Conservation (phyloP, 2,329 filamentous ascomycete genomes). For the Alternaria metachromatica region DNA sequence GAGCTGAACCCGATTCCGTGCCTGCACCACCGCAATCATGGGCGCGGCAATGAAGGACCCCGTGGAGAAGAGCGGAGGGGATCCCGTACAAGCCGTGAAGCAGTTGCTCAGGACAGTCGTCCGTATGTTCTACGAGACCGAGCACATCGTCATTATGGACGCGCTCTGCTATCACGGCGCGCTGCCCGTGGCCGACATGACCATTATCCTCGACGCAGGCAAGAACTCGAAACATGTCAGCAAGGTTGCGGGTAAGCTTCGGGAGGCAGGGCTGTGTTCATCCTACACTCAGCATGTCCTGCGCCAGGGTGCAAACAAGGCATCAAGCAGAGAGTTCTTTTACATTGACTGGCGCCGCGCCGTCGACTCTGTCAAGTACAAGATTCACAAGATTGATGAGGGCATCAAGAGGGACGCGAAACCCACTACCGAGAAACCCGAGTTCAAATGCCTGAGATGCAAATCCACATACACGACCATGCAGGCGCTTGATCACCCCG, state of each 20-base stretch:
- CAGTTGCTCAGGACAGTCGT: conserved; percentile 85
- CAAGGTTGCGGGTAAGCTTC: conserved; percentile 83
- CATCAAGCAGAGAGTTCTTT: conserved; percentile 90
- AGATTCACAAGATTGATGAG: conserved; percentile 85
- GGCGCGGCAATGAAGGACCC: conserved; percentile 45
- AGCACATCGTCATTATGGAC: conserved; percentile 82
- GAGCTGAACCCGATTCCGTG: not conserved
- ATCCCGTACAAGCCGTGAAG: conserved; percentile 70
- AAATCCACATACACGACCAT: conserved; percentile 86
- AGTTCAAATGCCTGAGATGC: conserved; percentile 84
- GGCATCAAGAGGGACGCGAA: conserved; percentile 84
- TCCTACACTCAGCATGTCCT: conserved; percentile 79
- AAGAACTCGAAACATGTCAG: conserved; percentile 93
- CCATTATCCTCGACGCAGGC: conserved; percentile 73
- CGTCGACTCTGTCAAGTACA: conserved; percentile 96
- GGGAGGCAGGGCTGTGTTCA: conserved; percentile 83
- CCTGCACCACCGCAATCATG: conserved; percentile 12
- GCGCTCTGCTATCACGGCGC: conserved; percentile 78
- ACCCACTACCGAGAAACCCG: conserved; percentile 82
- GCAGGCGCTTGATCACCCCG: conserved; percentile 81
- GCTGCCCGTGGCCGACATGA: conserved; percentile 86
- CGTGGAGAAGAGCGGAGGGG: conserved; percentile 49
- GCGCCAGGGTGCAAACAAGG: conserved; percentile 80
- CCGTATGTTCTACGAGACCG: conserved; percentile 85
- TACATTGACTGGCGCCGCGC: conserved; percentile 95